Conservation (phyloP, 2,329 filamentous ascomycete genomes). For the Teratosphaeria zuluensis region DNA sequence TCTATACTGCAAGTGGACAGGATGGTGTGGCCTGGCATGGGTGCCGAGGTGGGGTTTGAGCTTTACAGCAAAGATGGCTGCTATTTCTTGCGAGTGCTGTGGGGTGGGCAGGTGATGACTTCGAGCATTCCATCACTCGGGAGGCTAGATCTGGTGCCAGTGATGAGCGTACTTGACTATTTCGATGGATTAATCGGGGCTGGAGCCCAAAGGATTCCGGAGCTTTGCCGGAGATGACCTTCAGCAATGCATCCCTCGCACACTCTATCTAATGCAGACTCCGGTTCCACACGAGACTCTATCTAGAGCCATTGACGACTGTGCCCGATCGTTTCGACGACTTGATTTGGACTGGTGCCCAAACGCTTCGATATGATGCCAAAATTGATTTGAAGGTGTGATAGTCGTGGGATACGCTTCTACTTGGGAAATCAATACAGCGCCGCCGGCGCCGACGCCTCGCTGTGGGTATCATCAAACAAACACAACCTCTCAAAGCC, state of each 20-base stretch:
- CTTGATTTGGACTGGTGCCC: no score
- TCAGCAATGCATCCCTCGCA: no score
- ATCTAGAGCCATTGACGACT: no score
- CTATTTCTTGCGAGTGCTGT: slow-evolving; percentile 57
- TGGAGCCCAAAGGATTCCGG: slow-evolving; percentile 33
- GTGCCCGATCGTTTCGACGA: no score
- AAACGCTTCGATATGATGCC: no score
- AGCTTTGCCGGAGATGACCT: not conserved
- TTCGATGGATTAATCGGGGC: slow-evolving; percentile 60
- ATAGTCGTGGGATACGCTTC: not conserved
- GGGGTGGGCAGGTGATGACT: slow-evolving; percentile 55
- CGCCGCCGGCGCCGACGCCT: not conserved
- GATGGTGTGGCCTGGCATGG: slow-evolving; percentile 84
- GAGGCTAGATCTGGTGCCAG: slow-evolving; percentile 58
- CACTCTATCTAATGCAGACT: no score
- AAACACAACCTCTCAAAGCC: not conserved
- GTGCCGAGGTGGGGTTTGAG: slow-evolving; percentile 68
- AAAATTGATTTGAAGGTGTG: no score
- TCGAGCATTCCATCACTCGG: slow-evolving; percentile 63
- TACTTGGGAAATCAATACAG: not conserved
- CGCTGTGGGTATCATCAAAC: not conserved
- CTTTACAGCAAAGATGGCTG: slow-evolving; percentile 45
- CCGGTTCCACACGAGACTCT: no score
- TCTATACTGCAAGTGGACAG: slow-evolving; percentile 60
- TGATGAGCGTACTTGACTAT: slow-evolving; percentile 56